Conservation (phyloP, 441 rosid genomes). For the Gossypium gossypioides region DNA sequence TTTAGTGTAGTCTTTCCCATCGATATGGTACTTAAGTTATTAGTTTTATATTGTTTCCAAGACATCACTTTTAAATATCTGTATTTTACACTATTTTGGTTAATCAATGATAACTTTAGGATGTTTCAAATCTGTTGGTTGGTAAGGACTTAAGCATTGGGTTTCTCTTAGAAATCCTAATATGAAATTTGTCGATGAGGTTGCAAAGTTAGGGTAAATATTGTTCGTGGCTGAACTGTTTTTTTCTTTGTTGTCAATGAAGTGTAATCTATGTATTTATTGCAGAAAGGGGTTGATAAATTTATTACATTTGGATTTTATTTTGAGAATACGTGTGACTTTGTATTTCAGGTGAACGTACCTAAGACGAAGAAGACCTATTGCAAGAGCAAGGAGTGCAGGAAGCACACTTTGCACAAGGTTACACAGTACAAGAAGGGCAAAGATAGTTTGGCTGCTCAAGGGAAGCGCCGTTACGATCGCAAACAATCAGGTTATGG, state of each 20-base stretch:
- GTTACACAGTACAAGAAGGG: conserved; percentile 71
- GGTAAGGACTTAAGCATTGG: not conserved
- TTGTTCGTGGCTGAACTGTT: not conserved
- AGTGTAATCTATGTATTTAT: not conserved
- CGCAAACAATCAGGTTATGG: conserved; percentile 67
- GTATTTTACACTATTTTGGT: not conserved
- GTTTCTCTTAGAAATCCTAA: not conserved
- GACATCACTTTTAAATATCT: not conserved
- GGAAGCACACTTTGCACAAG: conserved; percentile 68
- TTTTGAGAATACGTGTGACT: not conserved
- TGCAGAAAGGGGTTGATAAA: not conserved
- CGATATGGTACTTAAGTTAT: not conserved
- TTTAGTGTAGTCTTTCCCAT: not conserved
- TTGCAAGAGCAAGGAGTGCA: conserved; percentile 65
- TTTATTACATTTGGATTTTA: not conserved
- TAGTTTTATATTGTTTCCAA: not conserved
- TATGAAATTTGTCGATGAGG: not conserved
- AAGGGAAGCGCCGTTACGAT: conserved; percentile 64
- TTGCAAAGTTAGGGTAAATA: not conserved
- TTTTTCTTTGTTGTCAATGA: not conserved
- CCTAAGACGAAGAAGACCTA: conserved; percentile 66
- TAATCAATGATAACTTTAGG: not conserved
- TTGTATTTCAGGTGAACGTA: conserved; percentile 42
- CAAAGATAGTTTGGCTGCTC: conserved; percentile 57
- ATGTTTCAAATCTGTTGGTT: not conserved